Conservation (phyloP, 1,284 basidiomycete species). For the Cutaneotrichosporon dermatis region DNA sequence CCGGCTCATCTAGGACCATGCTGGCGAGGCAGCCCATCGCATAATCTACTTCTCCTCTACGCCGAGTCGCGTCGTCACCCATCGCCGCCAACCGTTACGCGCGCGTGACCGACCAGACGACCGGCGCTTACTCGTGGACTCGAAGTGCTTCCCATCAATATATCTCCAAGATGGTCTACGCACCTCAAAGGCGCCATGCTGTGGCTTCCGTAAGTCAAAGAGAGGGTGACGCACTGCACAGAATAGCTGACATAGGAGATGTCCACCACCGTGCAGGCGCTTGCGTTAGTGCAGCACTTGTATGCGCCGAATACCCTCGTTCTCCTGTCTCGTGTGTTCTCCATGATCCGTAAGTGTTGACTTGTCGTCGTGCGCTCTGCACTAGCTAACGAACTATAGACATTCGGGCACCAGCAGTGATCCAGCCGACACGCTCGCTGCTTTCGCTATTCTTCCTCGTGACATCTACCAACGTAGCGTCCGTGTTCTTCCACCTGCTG, state of each 20-base stretch:
- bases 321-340: conserved; percentile 33
- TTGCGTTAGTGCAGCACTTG: conserved; percentile 40
- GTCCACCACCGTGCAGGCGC: conserved; percentile 30
- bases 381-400: conserved; percentile 15
- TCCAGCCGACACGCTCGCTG: conserved; percentile 37
- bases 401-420: conserved; percentile 32
- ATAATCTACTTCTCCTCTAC: neutral
- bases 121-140: neutral
- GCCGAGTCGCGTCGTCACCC: neutral
- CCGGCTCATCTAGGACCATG: neutral
- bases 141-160: too few relatives aligned
- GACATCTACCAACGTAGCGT: conserved; percentile 28
- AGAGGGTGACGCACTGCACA: neutral
- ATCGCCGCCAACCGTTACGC: neutral
- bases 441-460: conserved; percentile 31
- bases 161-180: conserved; percentile 46
- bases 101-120: neutral
- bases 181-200: conserved; percentile 42
- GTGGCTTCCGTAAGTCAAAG: conserved; percentile 32
- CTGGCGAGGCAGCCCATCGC: neutral
- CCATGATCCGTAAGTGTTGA: conserved; percentile 28
- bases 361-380: neutral
- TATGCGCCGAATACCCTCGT: conserved; percentile 42
- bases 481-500: conserved; percentile 31
- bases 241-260: conserved; percentile 23